Conservation (phyloP, 1,284 basidiomycete species). For the Mycosarcoma mackinlayi region DNA sequence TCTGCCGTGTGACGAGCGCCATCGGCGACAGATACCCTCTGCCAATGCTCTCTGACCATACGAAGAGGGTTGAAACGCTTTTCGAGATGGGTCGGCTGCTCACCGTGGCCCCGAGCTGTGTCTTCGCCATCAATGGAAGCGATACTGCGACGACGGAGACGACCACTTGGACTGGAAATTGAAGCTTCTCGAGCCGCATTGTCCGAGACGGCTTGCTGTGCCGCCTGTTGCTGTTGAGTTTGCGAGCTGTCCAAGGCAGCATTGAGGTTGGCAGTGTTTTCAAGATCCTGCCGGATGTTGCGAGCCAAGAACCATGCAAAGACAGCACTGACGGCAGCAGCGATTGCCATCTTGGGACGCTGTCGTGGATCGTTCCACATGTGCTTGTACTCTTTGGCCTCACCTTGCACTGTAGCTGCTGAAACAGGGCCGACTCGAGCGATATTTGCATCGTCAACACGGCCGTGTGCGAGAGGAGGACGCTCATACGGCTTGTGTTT, state of each 20-base stretch:
- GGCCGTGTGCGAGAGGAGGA: conserved; percentile 6
- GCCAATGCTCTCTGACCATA: background rate
- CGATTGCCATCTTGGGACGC: background rate
- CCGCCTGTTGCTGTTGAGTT: conserved; percentile 1
- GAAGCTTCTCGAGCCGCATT: conserved; percentile 5
- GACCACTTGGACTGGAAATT: background rate
- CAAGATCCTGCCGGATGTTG: background rate
- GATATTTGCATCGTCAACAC: background rate
- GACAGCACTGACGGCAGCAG: background rate
- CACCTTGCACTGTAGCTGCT: background rate
- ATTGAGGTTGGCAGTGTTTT: conserved; percentile 11
- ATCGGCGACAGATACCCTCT: background rate
- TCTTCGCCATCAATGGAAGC: background rate
- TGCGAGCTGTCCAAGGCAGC: background rate
- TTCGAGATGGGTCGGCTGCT: too few species aligned
- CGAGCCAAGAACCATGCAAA: background rate
- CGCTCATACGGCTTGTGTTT: background rate
- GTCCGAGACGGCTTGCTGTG: conserved; percentile 5
- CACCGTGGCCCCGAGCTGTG: too few species aligned
- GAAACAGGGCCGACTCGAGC: background rate
- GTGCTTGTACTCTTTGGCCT: background rate
- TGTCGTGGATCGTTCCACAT: conserved; percentile 14
- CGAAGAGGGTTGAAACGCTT: conserved; percentile 11
- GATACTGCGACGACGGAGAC: background rate
- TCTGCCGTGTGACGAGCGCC: background rate